Evolutionary conservation across 2,329 filamentous ascomycete genomes (phyloP).

Genomic region (Rutstroemia sp.): DNA sequence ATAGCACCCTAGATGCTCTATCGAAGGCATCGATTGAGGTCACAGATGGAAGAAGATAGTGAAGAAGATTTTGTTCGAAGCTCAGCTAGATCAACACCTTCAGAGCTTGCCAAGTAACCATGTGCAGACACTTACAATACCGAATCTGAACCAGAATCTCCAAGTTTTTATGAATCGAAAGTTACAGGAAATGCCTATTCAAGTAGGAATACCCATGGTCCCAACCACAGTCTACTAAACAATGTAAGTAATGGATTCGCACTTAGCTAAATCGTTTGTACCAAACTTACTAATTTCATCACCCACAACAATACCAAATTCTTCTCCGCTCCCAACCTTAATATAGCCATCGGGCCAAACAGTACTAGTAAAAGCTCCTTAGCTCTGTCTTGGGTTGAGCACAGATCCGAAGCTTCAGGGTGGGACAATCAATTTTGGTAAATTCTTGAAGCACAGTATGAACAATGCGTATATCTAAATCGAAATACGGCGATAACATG

Average conservation of each 20-base stretch:
- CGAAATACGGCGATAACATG: conserved; percentile 64
- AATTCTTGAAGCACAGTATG: conserved; percentile 89
- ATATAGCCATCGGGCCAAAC: conserved; percentile 99
- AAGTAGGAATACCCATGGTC: not conserved
- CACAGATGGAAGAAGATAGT: conserved; percentile 23
- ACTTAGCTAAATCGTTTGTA: conserved; percentile 81
- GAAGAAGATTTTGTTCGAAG: conserved; percentile 16
- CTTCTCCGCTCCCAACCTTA: conserved; percentile 81
- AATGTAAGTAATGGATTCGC: conserved; percentile 16
- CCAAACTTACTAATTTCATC: conserved; percentile 82
- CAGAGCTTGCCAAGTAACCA: conserved; percentile 20
- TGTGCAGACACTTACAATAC: conserved; percentile 17
- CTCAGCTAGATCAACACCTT: conserved; percentile 16
- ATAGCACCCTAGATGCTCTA: conserved; percentile 10
- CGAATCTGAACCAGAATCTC: conserved; percentile 8
- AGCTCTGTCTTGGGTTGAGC: conserved; percentile 82
- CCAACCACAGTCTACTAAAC: not conserved
- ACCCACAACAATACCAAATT: conserved; percentile 93
- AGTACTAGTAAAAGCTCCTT: conserved; percentile 96
- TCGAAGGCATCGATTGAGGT: conserved; percentile 15
- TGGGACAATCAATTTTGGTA: conserved; percentile 75
- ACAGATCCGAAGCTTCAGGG: conserved; percentile 77
- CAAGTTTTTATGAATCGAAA: conserved; percentile 7
- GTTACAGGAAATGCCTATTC: not conserved
- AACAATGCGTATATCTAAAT: conserved; percentile 78